Evolutionary conservation across 2,329 filamentous ascomycete species (phyloP).

Genomic region (Dothidotthia symphoricarpi): DNA sequence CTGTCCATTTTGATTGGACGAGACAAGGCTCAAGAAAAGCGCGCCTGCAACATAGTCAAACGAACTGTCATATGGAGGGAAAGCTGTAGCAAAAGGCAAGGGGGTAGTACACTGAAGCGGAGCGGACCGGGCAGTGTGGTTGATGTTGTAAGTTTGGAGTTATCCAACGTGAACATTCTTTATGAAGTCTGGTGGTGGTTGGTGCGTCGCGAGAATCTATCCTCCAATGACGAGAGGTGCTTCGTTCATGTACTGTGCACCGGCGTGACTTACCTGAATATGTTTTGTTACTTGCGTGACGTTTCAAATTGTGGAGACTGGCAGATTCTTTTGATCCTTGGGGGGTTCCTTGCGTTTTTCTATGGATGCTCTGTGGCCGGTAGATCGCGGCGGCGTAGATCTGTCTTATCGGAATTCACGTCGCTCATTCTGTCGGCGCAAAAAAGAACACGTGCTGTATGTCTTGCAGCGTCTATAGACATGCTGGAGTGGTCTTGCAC

Average conservation of each 20-base stretch:
- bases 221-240: constrained; percentile 7
- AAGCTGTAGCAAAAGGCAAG: constrained; percentile 26
- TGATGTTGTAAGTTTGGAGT: constrained; percentile 7
- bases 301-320: constrained; percentile 11
- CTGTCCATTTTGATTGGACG: constrained; percentile 35
- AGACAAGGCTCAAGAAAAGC: constrained; percentile 19
- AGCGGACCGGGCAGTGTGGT: constrained; percentile 22
- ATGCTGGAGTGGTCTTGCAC: constrained; percentile 1
- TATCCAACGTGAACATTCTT: constrained; percentile 8
- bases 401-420: constrained; percentile 2
- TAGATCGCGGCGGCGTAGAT: constrained; percentile 14
- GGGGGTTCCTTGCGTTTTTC: constrained; percentile 10
- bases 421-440: not conserved
- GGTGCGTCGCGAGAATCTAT: constrained; percentile 7
- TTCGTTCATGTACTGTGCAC: too few relatives aligned
- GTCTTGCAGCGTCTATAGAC: not conserved
- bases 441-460: not conserved
- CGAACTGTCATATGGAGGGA: constrained; percentile 27
- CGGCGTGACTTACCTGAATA: too few relatives aligned
- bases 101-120: constrained; percentile 32
- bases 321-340: constrained; percentile 5
- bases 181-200: constrained; percentile 14
- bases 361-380: constrained; percentile 11
- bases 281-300: not conserved
- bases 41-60: constrained; percentile 39